A percentile compares a stretch with the other conserved stretches of the same genome.
Conservation (phyloP, 2,329 filamentous ascomycete genomes). For the Cyphellophora europaea region DNA sequence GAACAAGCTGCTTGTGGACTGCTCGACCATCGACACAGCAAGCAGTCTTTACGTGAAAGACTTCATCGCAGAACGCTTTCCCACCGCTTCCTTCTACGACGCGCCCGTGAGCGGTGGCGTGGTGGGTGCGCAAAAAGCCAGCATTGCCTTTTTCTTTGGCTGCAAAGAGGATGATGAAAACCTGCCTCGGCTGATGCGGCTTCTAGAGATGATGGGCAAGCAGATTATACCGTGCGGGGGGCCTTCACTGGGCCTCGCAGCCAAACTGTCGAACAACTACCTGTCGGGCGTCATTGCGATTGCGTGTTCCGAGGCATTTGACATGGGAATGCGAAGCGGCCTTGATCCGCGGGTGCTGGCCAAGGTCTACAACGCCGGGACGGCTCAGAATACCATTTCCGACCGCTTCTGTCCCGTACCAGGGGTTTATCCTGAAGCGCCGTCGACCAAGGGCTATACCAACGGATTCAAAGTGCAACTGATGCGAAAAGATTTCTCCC, state of each 20-base stretch:
- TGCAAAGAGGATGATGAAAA: constrained; percentile 37
- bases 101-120: constrained; percentile 45
- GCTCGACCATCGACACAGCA: constrained; percentile 46
- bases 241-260: constrained; percentile 45
- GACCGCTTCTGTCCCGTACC: constrained; percentile 45
- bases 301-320: constrained; percentile 48
- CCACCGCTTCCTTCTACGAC: constrained; percentile 40
- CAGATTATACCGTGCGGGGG: constrained; percentile 46
- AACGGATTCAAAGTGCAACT: constrained; percentile 51
- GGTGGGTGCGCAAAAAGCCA: constrained; percentile 41
- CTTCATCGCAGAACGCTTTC: constrained; percentile 11
- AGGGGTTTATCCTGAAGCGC: constrained; percentile 38
- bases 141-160: constrained; percentile 47
- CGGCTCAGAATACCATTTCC: constrained; percentile 43
- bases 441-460: constrained; percentile 39
- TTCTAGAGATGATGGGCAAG: constrained; percentile 46
- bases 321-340: constrained; percentile 50
- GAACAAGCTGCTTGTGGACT: constrained; percentile 44
- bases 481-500: constrained; percentile 50
- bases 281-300: constrained; percentile 50
- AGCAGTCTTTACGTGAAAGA: constrained; percentile 23
- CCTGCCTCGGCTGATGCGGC: constrained; percentile 29
- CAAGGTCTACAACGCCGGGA: constrained; percentile 42
- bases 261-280: constrained; percentile 56
- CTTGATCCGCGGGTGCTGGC: constrained; percentile 46